These are phyloP conservation scores for Verticillium nubilum DNA, from an alignment of 2,329 filamentous ascomycete species.

Conservation along the genomic window DNA sequence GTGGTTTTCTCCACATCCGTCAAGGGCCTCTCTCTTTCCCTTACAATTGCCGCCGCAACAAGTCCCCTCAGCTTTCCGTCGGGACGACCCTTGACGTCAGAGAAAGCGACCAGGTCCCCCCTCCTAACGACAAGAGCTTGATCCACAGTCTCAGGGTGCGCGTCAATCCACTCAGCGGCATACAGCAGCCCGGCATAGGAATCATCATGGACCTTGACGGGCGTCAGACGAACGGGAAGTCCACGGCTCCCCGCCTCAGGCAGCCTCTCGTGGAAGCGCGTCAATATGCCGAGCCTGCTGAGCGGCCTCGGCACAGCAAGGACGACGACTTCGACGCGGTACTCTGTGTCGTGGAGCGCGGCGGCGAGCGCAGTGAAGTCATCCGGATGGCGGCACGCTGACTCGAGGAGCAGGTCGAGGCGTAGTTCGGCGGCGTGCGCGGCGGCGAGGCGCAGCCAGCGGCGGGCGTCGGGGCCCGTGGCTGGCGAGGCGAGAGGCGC, in stretches of 20 bases:
- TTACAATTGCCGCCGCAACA: constrained; percentile 16
- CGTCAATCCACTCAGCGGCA: constrained; percentile 31
- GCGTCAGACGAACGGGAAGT: constrained; percentile 35
- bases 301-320: constrained; percentile 36
- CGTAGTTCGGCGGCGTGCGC: constrained; percentile 21
- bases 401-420: constrained; percentile 36
- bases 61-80: constrained; percentile 3
- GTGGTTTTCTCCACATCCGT: constrained; percentile 17
- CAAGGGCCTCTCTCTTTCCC: constrained; percentile 21
- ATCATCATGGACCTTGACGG: constrained; percentile 37
- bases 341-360: constrained; percentile 26
- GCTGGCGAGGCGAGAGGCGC: constrained; percentile 31
- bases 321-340: constrained; percentile 32
- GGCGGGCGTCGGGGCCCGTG: constrained; percentile 33
- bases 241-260: constrained; percentile 27
- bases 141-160: constrained; percentile 18
- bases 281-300: constrained; percentile 35
- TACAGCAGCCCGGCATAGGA: constrained; percentile 32
- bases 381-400: constrained; percentile 35
- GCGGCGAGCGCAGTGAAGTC: constrained; percentile 32
- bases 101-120: constrained; percentile 28
- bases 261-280: constrained; percentile 28
- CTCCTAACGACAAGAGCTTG: constrained; percentile 33
- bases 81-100: constrained; percentile 5
- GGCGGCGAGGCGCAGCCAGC: constrained; percentile 37